Conservation (phyloP, 768 basidiomycete genomes). For the Phanerochaete carnosa region DNA sequence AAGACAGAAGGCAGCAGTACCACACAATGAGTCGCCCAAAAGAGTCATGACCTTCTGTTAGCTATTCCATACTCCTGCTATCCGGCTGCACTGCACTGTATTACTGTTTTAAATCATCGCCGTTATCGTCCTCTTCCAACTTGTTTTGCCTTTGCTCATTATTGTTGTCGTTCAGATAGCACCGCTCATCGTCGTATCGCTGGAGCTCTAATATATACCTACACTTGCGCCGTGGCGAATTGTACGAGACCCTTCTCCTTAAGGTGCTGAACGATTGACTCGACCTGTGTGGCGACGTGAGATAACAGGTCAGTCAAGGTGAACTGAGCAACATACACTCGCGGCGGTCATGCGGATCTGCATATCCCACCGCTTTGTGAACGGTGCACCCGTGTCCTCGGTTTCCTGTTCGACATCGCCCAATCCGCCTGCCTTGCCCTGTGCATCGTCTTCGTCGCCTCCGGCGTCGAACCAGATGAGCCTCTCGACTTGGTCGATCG, state of each 20-base stretch:
- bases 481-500: constrained; percentile 93
- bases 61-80: constrained; percentile 15
- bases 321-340: constrained; percentile 51
- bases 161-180: not conserved
- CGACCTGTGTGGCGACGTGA: constrained; percentile 50
- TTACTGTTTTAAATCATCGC: constrained; percentile 12
- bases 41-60: not conserved
- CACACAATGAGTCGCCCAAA: constrained; percentile 2
- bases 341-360: constrained; percentile 88
- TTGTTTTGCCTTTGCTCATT: not conserved
- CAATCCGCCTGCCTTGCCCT: constrained; percentile 91
- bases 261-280: constrained; percentile 82
- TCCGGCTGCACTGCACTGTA: constrained; percentile 22
- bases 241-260: constrained; percentile 67
- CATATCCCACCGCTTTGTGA: constrained; percentile 95
- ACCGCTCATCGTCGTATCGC: constrained; percentile 5
- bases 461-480: constrained; percentile 91
- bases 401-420: constrained; percentile 84
- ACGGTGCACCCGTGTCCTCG: constrained; percentile 84
- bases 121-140: not conserved
- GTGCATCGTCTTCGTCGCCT: constrained; percentile 86
- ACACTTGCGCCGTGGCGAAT: constrained; percentile 21
- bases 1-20: constrained; percentile 43
- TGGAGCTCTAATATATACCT: constrained; percentile 17
- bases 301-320: constrained; percentile 3